Conservation (phyloP, 345 rosid genomes). For the Sisymbrium altissimum region DNA sequence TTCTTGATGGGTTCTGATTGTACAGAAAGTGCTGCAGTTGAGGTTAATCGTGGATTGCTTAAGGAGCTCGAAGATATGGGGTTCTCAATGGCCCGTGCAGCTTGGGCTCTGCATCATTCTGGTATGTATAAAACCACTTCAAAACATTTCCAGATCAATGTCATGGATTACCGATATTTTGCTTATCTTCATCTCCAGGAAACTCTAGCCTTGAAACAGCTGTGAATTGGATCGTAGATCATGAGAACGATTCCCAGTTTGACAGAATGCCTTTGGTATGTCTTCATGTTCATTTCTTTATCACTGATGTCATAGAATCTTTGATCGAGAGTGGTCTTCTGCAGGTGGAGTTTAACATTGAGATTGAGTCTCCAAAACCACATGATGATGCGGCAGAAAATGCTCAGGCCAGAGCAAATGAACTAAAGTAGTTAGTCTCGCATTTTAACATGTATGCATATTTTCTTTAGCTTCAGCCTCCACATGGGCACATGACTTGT, state of each 20-base stretch:
- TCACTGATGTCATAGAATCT: background rate
- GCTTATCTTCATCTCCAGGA: conserved; percentile 36
- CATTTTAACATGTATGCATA: conserved; percentile 28
- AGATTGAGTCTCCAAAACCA: conserved; percentile 56
- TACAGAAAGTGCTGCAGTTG: conserved; percentile 43
- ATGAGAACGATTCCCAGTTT: conserved; percentile 57
- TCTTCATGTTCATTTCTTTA: background rate
- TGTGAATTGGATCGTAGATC: conserved; percentile 75
- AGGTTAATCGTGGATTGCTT: conserved; percentile 53
- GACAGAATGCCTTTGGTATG: conserved; percentile 68
- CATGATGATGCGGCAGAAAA: conserved; percentile 38
- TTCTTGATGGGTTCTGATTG: background rate
- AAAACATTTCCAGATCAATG: background rate
- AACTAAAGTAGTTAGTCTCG: conserved; percentile 42
- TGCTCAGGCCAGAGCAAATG: conserved; percentile 47
- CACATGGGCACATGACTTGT: background rate
- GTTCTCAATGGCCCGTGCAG: conserved; percentile 55
- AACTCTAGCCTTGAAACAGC: conserved; percentile 59
- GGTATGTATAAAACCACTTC: conserved; percentile 35
- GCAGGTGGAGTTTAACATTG: conserved; percentile 66
- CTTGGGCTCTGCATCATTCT: conserved; percentile 61
- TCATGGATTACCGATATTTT: background rate
- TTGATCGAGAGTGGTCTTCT: background rate
- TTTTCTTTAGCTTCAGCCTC: conserved; percentile 3
- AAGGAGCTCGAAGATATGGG: conserved; percentile 68